Base-by-base conservation (phyloP, 495 filamentous ascomycete species). In the Aspergillus conjunctus region DNA sequence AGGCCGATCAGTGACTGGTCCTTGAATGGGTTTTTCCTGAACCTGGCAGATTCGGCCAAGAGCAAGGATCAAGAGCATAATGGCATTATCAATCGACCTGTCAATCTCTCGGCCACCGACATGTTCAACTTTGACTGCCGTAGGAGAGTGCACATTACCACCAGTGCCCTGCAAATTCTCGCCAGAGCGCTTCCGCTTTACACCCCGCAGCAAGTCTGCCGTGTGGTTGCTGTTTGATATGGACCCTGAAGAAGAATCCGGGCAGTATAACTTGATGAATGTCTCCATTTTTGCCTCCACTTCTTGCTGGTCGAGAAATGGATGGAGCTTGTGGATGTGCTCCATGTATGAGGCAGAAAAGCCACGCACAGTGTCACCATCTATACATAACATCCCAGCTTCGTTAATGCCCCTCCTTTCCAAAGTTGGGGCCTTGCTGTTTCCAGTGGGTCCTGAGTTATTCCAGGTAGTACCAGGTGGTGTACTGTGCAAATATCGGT, bases 291-390 rank as follows among this genome's bases (percentile, higher is more conserved):
- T 80, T 22, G 71, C 65, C 1, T 69, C 67, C 15, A 89, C 67
- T 15, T 75, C 73, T 6, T 66, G 65, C 50, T 80, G 77, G 63
- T 88, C 79, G 39, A 98, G 80, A 67, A 98, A 92, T 12, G 94
- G 94, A 71, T 98, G 94, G 70, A 98, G 84, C 55, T 86, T 90
- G 65, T 96, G 89, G 41, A 98, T 88, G 68, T 95, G 82, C 5
- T 86, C 71, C 67, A 92, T 75, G 70, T 91, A 98, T 71, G 86
- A 90, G 15, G 82, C 65, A 39, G 88, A 81, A 43, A 92, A 88
- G 43, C 76, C 80, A 58, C 77, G 77, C 8, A 96, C 79, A 2
- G 82, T 90, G 12, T 70, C 73, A 18, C 78, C 66, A 56, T 88
- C 83, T 52, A 95, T 81, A 52, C 87, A 88, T 14, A 91, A 75